Evolutionary conservation across 2,329 filamentous ascomycete species (phyloP).

Genomic region (Apiospora arundinis): DNA sequence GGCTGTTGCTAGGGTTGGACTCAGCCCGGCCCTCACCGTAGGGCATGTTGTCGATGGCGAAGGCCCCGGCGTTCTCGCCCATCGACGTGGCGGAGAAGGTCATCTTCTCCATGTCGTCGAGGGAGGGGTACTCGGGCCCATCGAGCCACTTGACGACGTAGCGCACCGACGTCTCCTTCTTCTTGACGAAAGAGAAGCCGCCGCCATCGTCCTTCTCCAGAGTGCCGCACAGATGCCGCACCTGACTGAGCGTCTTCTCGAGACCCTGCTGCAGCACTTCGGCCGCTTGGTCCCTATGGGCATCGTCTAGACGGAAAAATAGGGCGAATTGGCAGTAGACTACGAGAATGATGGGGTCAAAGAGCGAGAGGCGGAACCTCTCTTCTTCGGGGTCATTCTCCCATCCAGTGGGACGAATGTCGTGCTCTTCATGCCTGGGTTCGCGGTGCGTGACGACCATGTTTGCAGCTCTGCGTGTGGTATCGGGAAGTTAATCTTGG

Average conservation of each 20-base stretch:
- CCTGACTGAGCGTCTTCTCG: constrained; percentile 44
- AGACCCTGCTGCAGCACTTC: constrained; percentile 36
- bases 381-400: constrained; percentile 23
- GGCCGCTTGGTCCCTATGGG: constrained; percentile 17
- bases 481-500: neutral
- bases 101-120: constrained; percentile 45
- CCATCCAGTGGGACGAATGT: constrained; percentile 24
- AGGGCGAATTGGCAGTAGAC: constrained; percentile 27
- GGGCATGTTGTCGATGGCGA: constrained; percentile 44
- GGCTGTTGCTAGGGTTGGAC: constrained; percentile 41
- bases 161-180: constrained; percentile 40
- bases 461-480: neutral
- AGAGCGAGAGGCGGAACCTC: constrained; percentile 20
- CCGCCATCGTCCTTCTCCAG: constrained; percentile 46
- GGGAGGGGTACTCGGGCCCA: constrained; percentile 40
- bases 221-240: constrained; percentile 45
- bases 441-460: neutral
- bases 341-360: constrained; percentile 17
- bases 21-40: constrained; percentile 46
- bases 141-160: constrained; percentile 48
- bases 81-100: constrained; percentile 43
- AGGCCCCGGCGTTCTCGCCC: constrained; percentile 36
- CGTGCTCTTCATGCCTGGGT: constrained; percentile 1
- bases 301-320: constrained; percentile 24
- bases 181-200: constrained; percentile 46